Base-by-base conservation (phyloP, 108 stramenopile species). In the Bacterosira constricta region DNA sequence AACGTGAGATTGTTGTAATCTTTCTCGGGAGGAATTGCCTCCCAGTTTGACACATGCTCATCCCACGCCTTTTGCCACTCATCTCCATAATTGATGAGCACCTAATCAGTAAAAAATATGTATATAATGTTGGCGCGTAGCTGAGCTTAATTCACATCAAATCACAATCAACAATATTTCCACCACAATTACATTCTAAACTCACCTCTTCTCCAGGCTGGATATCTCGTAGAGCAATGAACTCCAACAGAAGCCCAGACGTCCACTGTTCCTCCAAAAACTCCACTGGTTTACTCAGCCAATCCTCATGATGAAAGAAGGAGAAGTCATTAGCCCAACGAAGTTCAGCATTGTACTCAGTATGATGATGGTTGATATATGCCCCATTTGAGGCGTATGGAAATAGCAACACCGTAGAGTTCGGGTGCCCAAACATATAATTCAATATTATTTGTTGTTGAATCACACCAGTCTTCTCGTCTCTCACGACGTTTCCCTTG, bases 341-440 rank as follows among this genome's bases (percentile, higher is more conserved):
- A 15, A 93, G 49, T 31, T 80, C 77, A 41, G 82, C 81, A 66
- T 93, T 93, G 39, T 87, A 82, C 23, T 80, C 45, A 17, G 79
- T 75, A 13, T 69, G 61, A 62, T 85, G 63, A 71, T 93, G 92
- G 75, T 93, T 93, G 66, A 93, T 88, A 27, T 86, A 72, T 9
- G 63, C 71, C 5, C 80, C 81, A 26, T 80, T 75, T 4, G 77
- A 63, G 36, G 86, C 85, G 69, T 93, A 93, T 1, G 92, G 92
- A 65, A 88, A 90, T 12, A 93, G 69, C 47, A 93, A 53, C 52
- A 93, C 34, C 9, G 80, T 77, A 0, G 89, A 90, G 59, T 95
- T 82, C 4, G 53, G 71, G 74, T 95, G 94, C 8, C 87, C 84
- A 65, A 91, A 92, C 39, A 80, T 83, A 69, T 95, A 95, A 63